phyloP scores from a whole-genome alignment of 2,329 filamentous ascomycete genomes.

The Colletotrichum sp. region DNA sequence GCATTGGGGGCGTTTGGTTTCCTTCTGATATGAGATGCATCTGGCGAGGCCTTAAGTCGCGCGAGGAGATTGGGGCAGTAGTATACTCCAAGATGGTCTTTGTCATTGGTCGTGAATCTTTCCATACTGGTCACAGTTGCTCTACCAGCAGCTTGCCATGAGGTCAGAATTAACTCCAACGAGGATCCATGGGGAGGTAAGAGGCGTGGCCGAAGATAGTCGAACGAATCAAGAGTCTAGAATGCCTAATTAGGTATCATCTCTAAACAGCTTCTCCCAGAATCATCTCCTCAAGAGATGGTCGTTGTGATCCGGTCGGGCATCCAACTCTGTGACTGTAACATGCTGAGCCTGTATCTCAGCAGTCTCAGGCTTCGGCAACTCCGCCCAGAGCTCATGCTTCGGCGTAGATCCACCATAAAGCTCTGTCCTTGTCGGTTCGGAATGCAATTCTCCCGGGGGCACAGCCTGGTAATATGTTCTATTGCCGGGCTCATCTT shows the following conservation, averaged over 20 bases:
- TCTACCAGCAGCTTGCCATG: background rate
- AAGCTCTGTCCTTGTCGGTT: background rate
- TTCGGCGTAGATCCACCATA: background rate
- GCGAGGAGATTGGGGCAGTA: background rate
- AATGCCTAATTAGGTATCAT: background rate
- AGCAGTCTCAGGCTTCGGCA: background rate
- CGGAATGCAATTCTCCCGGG: background rate
- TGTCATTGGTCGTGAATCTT: background rate
- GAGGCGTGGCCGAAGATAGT: background rate
- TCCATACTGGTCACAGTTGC: background rate
- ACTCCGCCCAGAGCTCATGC: background rate
- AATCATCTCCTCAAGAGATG: background rate
- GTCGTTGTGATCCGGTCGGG: background rate
- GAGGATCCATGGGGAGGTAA: background rate
- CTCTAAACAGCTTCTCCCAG: background rate
- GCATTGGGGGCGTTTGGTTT: background rate
- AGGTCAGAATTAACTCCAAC: background rate
- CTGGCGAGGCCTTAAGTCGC: background rate
- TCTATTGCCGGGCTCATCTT: background rate
- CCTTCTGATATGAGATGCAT: background rate
- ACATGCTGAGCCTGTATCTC: background rate
- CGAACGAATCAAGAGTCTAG: background rate
- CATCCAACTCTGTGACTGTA: background rate
- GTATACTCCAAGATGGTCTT: background rate
- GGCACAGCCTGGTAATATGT: background rate